These are phyloP conservation scores for Cutaneotrichosporon arboriforme DNA, from an alignment of 1,284 basidiomycete species.

Conservation along the genomic window DNA sequence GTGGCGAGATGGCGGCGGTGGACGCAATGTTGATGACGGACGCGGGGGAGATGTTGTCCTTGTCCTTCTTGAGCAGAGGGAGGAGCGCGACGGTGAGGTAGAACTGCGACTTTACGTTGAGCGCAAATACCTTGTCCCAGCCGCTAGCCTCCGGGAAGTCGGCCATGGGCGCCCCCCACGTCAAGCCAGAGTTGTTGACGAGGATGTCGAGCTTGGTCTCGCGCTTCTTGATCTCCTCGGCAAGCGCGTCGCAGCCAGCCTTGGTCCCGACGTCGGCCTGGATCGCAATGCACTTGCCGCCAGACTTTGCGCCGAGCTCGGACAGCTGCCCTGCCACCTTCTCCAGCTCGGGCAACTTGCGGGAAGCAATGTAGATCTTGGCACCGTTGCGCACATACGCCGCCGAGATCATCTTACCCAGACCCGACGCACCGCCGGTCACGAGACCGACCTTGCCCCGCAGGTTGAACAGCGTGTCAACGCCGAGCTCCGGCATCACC, in stretches of 20 bases:
- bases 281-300: constrained; percentile 16
- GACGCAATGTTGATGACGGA: constrained; percentile 32
- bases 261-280: constrained; percentile 30
- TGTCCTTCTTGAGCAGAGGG: constrained; percentile 20
- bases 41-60: constrained; percentile 18
- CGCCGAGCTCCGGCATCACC: constrained; percentile 19
- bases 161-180: constrained; percentile 19
- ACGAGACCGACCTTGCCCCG: constrained; percentile 22
- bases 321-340: constrained; percentile 15
- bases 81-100: constrained; percentile 28
- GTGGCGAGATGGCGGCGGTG: constrained; percentile 22
- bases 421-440: constrained; percentile 19
- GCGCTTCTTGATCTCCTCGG: constrained; percentile 12
- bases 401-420: constrained; percentile 26
- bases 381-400: constrained; percentile 27
- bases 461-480: constrained; percentile 18
- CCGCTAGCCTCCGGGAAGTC: constrained; percentile 21
- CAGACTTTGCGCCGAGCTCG: constrained; percentile 10
- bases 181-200: constrained; percentile 39
- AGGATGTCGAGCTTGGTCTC: constrained; percentile 35
- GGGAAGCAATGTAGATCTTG: constrained; percentile 30
- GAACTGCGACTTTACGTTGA: constrained; percentile 24
- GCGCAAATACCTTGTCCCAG: constrained; percentile 22
- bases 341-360: constrained; percentile 21
- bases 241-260: constrained; percentile 20